phyloP scores from a whole-genome alignment of 225 moss, liverwort and hornwort species.

The Polytrichum formosum region DNA sequence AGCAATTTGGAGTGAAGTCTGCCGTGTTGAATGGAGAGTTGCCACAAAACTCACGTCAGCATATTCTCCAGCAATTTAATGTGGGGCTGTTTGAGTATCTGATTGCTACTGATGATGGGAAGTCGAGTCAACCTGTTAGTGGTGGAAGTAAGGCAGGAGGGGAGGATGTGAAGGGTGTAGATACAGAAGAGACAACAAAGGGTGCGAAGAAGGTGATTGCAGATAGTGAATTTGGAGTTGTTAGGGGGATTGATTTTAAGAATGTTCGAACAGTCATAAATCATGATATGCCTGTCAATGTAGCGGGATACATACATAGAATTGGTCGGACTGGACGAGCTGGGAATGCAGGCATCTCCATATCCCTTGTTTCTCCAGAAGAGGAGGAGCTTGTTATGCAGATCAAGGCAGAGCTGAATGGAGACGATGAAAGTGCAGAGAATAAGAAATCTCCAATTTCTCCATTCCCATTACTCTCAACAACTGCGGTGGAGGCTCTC shows the following conservation, averaged over 20 bases:
- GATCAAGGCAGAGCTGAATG: conserved; percentile 65
- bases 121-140: conserved; percentile 41
- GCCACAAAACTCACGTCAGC: conserved; percentile 88
- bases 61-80: conserved; percentile 93
- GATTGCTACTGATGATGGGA: conserved; percentile 94
- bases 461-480: conserved; percentile 71
- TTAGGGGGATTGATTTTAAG: conserved; percentile 94
- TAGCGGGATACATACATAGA: conserved; percentile 84
- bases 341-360: conserved; percentile 81
- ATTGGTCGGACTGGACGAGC: conserved; percentile 95
- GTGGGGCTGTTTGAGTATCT: conserved; percentile 87
- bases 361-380: conserved; percentile 70
- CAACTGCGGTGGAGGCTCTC: conserved; percentile 72
- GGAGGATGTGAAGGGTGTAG: conserved; percentile 24
- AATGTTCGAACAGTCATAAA: conserved; percentile 96
- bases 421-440: conserved; percentile 23
- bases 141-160: conserved; percentile 18
- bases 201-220: conserved; percentile 41
- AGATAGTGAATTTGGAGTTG: conserved; percentile 91
- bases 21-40: conserved; percentile 89
- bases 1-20: conserved; percentile 96
- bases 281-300: conserved; percentile 74
- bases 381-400: conserved; percentile 55
- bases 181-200: conserved; percentile 26
- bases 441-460: conserved; percentile 29